phyloP scores from a whole-genome alignment of 164 flowering plant species.

The Macadamia integrifolia region DNA sequence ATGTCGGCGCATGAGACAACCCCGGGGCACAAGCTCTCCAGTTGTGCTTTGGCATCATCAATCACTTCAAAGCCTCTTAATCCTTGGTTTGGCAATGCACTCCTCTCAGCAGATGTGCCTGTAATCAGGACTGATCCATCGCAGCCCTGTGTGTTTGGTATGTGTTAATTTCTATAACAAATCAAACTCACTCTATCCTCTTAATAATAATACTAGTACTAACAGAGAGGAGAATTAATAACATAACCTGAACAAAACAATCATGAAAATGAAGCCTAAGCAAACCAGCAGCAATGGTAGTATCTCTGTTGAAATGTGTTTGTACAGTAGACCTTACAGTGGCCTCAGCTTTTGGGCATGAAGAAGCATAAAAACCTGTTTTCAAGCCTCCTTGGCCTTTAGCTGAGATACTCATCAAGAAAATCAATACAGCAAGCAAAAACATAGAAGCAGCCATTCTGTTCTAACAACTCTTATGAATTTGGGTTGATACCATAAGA shows the following conservation, averaged over 20 bases:
- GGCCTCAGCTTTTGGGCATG: constrained; percentile 55
- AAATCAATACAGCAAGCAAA: constrained; percentile 19
- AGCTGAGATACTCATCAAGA: constrained; percentile 16
- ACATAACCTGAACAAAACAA: constrained; percentile 59
- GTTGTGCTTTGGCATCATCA: constrained; percentile 59
- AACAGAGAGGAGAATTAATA: too few relatives aligned
- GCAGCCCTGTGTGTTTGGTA: constrained; percentile 44
- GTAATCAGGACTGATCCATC: constrained; percentile 63
- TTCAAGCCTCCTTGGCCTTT: constrained; percentile 29
- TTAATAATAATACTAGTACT: too few relatives aligned
- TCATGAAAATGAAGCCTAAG: constrained; percentile 75
- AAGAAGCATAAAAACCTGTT: constrained; percentile 46
- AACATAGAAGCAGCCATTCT: constrained; percentile 19
- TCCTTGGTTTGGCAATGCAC: constrained; percentile 47
- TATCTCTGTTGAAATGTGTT: constrained; percentile 40
- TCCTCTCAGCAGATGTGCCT: constrained; percentile 49
- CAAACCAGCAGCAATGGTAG: constrained; percentile 56
- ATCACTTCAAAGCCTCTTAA: constrained; percentile 64
- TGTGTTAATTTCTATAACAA: not conserved
- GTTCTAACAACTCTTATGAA: not conserved
- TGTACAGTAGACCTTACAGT: constrained; percentile 50
- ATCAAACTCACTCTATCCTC: too few relatives aligned
- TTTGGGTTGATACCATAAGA: not conserved
- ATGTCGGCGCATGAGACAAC: constrained; percentile 77
- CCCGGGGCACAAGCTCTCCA: constrained; percentile 60